phyloP scores from a whole-genome alignment of 768 basidiomycete species.

The Kwoniella sp. region DNA sequence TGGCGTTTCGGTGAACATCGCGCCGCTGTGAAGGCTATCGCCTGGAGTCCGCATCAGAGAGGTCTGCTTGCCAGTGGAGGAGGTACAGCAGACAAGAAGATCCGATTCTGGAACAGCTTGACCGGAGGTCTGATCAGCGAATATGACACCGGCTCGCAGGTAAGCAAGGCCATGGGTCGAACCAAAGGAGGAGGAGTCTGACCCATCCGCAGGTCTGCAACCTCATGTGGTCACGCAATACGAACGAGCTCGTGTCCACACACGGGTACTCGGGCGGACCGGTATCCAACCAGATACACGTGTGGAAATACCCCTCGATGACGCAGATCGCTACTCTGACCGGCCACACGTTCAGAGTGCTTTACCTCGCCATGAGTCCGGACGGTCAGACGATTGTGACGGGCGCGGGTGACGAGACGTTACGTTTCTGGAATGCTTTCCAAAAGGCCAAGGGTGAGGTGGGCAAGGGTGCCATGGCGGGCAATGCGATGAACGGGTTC shows the following conservation, averaged over 20 bases:
- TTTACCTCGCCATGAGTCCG: conserved; percentile 95
- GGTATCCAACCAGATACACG: conserved; percentile 92
- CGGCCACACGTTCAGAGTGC: conserved; percentile 89
- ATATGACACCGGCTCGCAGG: conserved; percentile 93
- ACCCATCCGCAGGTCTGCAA: conserved; percentile 74
- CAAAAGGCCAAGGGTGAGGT: conserved; percentile 14
- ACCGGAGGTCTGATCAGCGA: conserved; percentile 68
- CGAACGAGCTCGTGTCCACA: conserved; percentile 95
- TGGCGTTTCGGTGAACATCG: conserved; percentile 96
- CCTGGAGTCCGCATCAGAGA: conserved; percentile 93
- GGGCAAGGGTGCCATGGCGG: neutral
- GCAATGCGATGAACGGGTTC: conserved; percentile 8
- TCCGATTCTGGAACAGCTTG: neutral
- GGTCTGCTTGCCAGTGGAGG: conserved; percentile 91
- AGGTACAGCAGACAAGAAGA: conserved; percentile 97
- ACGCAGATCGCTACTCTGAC: conserved; percentile 91
- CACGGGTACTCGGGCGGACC: conserved; percentile 93
- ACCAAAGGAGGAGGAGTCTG: neutral
- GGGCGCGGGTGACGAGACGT: conserved; percentile 93
- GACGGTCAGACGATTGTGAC: conserved; percentile 98
- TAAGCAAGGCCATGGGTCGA: conserved; percentile 50
- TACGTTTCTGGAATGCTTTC: conserved; percentile 97
- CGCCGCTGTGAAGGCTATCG: conserved; percentile 94
- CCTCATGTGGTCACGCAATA: conserved; percentile 90
- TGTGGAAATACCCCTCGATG: conserved; percentile 81